These are phyloP conservation scores for Pseudocohnilembus persalinus DNA, from an alignment of 169 alveolate genomes.

Conservation along the genomic window DNA sequence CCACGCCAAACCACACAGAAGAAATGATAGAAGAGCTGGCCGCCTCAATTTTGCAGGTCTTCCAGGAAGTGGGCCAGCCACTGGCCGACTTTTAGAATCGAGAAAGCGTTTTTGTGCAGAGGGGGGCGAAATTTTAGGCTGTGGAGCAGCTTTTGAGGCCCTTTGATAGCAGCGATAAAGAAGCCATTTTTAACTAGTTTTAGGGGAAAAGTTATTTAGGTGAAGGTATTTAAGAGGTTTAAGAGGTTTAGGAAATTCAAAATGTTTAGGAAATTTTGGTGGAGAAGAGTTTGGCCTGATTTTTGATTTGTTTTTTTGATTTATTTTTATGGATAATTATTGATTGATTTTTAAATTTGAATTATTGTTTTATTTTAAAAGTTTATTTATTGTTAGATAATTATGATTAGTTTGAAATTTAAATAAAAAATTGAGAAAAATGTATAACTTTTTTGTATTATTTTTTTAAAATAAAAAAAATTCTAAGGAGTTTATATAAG, in stretches of 20 bases:
- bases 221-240: no score
- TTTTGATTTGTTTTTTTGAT: neutral
- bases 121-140: neutral
- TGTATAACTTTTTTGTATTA: no score
- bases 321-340: no score
- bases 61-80: slow-evolving; percentile 23
- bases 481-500: no score
- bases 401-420: no score
- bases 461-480: no score
- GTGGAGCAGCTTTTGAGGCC: neutral
- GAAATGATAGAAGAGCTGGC: slow-evolving; percentile 74
- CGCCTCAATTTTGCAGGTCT: slow-evolving; percentile 45
- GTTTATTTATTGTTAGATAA: no score
- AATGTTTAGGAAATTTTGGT: neutral
- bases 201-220: no score
- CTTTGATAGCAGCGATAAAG: neutral
- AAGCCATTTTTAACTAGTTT: neutral
- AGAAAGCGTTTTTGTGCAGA: neutral
- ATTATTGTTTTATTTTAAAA: no score
- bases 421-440: no score
- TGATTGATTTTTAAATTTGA: no score
- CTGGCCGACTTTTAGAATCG: neutral
- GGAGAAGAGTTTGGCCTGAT: neutral
- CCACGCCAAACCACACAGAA: slow-evolving; percentile 85
- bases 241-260: no score